Conservation (phyloP, 352 stramenopile genomes). For the Globisporangium mamillatum region DNA sequence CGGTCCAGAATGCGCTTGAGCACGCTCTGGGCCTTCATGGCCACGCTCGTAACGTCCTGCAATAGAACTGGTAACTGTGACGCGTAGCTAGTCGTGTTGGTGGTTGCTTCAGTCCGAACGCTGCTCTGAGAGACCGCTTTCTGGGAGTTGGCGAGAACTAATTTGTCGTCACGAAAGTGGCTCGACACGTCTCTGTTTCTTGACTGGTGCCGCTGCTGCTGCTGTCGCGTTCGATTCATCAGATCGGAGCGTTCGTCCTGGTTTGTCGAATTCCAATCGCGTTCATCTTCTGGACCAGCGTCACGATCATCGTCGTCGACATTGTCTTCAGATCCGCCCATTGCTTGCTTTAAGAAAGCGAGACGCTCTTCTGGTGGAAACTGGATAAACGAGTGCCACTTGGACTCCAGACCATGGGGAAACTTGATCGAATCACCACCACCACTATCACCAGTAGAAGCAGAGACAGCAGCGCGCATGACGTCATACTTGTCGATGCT, state of each 20-base stretch:
- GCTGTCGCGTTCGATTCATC: not conserved
- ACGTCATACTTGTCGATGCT: constrained; percentile 7
- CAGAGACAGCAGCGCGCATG: not conserved
- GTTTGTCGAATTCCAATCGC: not conserved
- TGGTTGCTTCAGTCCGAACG: not conserved
- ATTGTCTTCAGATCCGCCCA: not conserved
- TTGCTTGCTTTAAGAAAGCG: not conserved
- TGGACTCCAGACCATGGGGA: not conserved
- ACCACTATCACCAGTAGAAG: not conserved
- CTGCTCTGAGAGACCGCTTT: not conserved
- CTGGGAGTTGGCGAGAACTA: not conserved
- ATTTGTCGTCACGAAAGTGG: not conserved
- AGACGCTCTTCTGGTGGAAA: not conserved
- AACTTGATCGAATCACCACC: not conserved
- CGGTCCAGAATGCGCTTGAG: not conserved
- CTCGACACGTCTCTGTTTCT: not conserved
- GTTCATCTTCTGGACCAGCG: not conserved
- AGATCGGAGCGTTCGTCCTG: not conserved
- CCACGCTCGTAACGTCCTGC: not conserved
- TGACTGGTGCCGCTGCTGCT: not conserved
- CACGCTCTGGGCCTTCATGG: not conserved
- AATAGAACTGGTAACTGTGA: not conserved
- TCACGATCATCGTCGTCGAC: not conserved
- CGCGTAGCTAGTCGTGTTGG: not conserved
- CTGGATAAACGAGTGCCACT: not conserved